Conservation (phyloP, 805 yeast genomes). For the Saturnispora halmiae region DNA sequence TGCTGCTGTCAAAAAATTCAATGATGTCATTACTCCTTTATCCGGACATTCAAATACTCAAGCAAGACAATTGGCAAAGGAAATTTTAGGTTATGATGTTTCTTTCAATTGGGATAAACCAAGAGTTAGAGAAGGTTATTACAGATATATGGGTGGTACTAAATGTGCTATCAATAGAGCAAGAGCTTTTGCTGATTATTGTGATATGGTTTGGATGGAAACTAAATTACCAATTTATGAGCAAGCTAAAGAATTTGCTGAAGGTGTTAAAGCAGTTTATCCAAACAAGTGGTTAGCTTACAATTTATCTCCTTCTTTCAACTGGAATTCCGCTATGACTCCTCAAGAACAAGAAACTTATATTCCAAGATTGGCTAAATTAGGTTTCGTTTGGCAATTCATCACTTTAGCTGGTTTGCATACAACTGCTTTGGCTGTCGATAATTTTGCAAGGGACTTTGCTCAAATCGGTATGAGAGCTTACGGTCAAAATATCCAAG, state of each 20-base stretch:
- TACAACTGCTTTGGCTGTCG: constrained; percentile 87
- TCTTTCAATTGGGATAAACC: constrained; percentile 93
- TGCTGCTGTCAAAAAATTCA: constrained; percentile 55
- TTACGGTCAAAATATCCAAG: constrained; percentile 81
- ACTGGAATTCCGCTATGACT: constrained; percentile 94
- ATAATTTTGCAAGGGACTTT: constrained; percentile 72
- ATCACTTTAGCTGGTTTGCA: constrained; percentile 96
- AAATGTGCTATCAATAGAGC: constrained; percentile 97
- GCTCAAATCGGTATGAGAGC: constrained; percentile 88
- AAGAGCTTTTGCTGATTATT: constrained; percentile 88
- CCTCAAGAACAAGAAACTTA: constrained; percentile 82
- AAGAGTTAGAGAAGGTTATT: constrained; percentile 94
- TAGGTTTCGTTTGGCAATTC: constrained; percentile 96
- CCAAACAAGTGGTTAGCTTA: constrained; percentile 96
- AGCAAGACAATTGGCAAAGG: constrained; percentile 67
- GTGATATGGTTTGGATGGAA: constrained; percentile 98
- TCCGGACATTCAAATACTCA: constrained; percentile 68
- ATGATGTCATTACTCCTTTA: constrained; percentile 61
- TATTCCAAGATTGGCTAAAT: constrained; percentile 72
- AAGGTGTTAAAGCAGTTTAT: constrained; percentile 69
- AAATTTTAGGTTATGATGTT: constrained; percentile 70
- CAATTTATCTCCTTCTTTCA: constrained; percentile 94
- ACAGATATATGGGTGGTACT: constrained; percentile 93
- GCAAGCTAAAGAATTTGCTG: constrained; percentile 92
- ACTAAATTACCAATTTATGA: constrained; percentile 86